Evolutionary conservation across 768 basidiomycete genomes (phyloP), one percentile per base, ranked within the genome.

Genomic region (Floccularia luteovirens): DNA sequence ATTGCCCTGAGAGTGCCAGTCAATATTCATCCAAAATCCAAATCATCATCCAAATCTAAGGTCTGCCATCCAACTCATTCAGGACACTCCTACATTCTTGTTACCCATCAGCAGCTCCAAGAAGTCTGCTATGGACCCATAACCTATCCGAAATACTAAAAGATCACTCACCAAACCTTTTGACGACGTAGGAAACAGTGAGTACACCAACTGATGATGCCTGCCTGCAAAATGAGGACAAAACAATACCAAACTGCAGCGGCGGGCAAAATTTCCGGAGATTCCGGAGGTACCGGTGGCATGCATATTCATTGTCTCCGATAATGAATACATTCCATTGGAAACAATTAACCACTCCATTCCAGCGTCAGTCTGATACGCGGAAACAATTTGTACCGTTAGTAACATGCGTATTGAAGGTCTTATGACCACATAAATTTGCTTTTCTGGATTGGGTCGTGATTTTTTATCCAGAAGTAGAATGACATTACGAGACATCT

Each of bases 101-200:
- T 34, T 23, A 20, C 46, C 34, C 24, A 49, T 24, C 44, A 41
- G 48, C 59, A 39, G 43, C 48, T 48, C 48, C 46, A 37, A 48
- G 48, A n/a, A n/a, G n/a, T n/a, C n/a, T n/a, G n/a, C n/a, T n/a
- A n/a, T n/a, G n/a, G n/a, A 50, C 43, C 43, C 52, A 51, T 35
- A 48, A 43, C 39, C 48, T 45, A 46, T 46, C 50, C 46, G 46
- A 53, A 56, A 45, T 48, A 47, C 49, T 55, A 52, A 60, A 62
- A 48, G 55, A 50, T 43, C 52, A 80, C 79, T 82, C 76, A 82
- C 80, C 75, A 70, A 67, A 69, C 72, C 67, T 72, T 72, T 73
- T 68, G 75, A 70, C 74, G 67, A 74, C 61, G 72, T 67, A 67
- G 60, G 69, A 61, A 65, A 53, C 56, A 57, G 52, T 56, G 57